Percentiles rank a stretch among this genome's conserved stretches.
These are phyloP conservation scores for Fistulina hepatica DNA, from an alignment of 1,284 basidiomycete genomes.

Conservation along the genomic window DNA sequence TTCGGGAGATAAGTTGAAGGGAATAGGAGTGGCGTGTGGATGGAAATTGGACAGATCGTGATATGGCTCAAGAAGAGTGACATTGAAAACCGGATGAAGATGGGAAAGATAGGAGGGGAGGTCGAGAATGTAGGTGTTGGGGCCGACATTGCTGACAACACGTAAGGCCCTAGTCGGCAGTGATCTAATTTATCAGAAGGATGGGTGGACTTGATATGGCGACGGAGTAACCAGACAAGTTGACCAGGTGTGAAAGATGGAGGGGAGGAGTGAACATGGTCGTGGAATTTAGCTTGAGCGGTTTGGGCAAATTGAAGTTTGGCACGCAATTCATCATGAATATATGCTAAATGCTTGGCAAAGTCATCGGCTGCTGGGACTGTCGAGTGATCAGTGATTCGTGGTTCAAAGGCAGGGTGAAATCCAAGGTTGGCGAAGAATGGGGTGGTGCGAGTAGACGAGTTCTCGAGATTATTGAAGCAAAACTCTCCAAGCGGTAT, in stretches of 20 bases:
- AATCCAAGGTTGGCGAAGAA: slow-evolving; percentile 15
- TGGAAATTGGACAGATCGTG: slow-evolving; percentile 16
- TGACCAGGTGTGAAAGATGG: slow-evolving; percentile 24
- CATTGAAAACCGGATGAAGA: slow-evolving; percentile 31
- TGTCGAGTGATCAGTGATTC: slow-evolving; percentile 15
- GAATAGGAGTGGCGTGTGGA: slow-evolving; percentile 14
- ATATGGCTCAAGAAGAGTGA: slow-evolving; percentile 29
- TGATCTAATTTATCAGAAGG: slow-evolving; percentile 30
- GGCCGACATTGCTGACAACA: slow-evolving; percentile 17
- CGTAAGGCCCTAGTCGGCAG: slow-evolving; percentile 27
- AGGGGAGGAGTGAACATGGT: slow-evolving; percentile 13
- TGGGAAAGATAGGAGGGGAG: slow-evolving; percentile 23
- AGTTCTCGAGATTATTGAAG: slow-evolving; percentile 21
- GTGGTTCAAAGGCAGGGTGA: slow-evolving; percentile 17
- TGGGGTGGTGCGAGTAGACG: slow-evolving; percentile 17
- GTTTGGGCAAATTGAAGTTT: slow-evolving; percentile 21
- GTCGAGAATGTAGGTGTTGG: slow-evolving; percentile 21
- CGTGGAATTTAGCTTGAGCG: slow-evolving; percentile 16
- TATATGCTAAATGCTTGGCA: slow-evolving; percentile 11
- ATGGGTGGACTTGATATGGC: too few relatives aligned
- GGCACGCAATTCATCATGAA: slow-evolving; percentile 19
- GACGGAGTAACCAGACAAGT: slow-evolving; percentile 24
- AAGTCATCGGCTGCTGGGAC: slow-evolving; percentile 18
- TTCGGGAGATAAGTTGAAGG: too few relatives aligned
- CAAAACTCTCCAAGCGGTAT: slow-evolving; percentile 24